Evolutionary conservation across 2,329 filamentous ascomycete species (phyloP).

Genomic region (Venturia effusa): DNA sequence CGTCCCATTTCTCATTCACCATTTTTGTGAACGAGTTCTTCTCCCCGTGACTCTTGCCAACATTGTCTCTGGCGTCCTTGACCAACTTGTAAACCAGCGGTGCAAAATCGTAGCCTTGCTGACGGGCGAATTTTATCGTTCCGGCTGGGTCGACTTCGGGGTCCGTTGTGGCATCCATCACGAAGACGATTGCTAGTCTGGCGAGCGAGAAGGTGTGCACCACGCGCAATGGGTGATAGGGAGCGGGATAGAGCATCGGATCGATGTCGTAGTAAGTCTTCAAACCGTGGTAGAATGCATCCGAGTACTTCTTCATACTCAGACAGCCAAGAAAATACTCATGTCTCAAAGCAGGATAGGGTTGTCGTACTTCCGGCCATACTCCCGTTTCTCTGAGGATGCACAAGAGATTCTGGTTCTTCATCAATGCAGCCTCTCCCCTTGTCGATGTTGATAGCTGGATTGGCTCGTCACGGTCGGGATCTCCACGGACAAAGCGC

Average conservation of each 20-base stretch:
- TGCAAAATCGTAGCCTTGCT: conserved; percentile 28
- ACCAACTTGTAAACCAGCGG: conserved; percentile 33
- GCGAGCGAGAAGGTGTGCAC: conserved; percentile 35
- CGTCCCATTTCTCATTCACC: conserved; percentile 27
- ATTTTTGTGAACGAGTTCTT: conserved; percentile 30
- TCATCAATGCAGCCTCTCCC: neutral
- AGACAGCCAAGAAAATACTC: conserved; percentile 41
- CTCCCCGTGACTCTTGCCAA: conserved; percentile 32
- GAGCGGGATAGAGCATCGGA: conserved; percentile 38
- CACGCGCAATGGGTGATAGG: conserved; percentile 42
- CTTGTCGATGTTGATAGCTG: neutral
- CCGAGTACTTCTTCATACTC: conserved; percentile 26
- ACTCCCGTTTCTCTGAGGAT: conserved; percentile 27
- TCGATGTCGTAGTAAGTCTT: conserved; percentile 42
- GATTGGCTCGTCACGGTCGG: neutral
- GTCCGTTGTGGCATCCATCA: conserved; percentile 9
- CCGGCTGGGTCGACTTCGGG: conserved; percentile 8
- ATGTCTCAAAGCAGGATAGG: conserved; percentile 42
- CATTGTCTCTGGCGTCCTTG: conserved; percentile 28
- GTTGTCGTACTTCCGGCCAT: conserved; percentile 43
- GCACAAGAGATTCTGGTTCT: neutral
- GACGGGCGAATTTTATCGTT: conserved; percentile 15
- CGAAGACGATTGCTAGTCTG: conserved; percentile 25
- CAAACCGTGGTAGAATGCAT: conserved; percentile 40
- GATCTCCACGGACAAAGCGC: neutral